A percentile compares a stretch with the other conserved stretches of the same genome.
Conservation (phyloP, 2,329 filamentous ascomycete genomes). For the Phyllachora maydis region DNA sequence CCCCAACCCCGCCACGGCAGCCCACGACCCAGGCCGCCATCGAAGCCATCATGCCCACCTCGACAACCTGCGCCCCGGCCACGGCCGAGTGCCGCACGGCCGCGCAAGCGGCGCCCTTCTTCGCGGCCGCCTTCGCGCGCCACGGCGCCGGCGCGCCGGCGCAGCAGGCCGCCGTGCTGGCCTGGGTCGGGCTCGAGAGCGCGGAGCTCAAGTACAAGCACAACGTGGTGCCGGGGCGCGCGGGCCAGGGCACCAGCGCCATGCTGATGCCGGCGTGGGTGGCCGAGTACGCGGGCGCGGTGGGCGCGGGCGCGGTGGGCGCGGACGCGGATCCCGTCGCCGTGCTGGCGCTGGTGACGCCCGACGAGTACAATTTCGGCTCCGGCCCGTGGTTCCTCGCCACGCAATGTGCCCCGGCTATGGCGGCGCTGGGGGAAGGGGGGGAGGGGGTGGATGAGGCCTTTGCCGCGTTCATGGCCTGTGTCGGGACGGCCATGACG, state of each 20-base stretch:
- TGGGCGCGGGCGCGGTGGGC: constrained; percentile 12
- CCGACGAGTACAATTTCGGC: constrained; percentile 31
- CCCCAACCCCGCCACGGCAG: no score
- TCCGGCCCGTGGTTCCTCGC: constrained; percentile 28
- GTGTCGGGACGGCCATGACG: constrained; percentile 17
- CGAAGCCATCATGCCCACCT: constrained; percentile 32
- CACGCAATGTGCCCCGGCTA: constrained; percentile 18
- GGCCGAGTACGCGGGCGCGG: constrained; percentile 19
- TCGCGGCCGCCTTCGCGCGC: constrained; percentile 31
- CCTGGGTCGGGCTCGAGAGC: constrained; percentile 53
- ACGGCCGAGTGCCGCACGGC: constrained; percentile 44
- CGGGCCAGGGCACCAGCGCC: constrained; percentile 51
- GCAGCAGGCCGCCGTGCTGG: constrained; percentile 49
- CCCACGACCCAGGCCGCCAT: no score
- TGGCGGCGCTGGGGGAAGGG: constrained; percentile 13
- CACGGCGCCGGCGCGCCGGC: constrained; percentile 32
- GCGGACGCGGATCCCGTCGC: constrained; percentile 14
- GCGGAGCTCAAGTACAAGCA: constrained; percentile 49
- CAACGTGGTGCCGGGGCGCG: constrained; percentile 28
- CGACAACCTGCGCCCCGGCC: constrained; percentile 27
- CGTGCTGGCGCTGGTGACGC: constrained; percentile 21
- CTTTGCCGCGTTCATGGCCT: constrained; percentile 23
- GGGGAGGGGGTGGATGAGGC: constrained; percentile 16
- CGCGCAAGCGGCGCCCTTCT: constrained; percentile 32
- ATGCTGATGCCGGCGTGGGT: constrained; percentile 23